Percentiles rank a stretch among this genome's conserved stretches.
phyloP scores from a whole-genome alignment of 139 green algal species.

The Chlamydomonas sphaeroides region DNA sequence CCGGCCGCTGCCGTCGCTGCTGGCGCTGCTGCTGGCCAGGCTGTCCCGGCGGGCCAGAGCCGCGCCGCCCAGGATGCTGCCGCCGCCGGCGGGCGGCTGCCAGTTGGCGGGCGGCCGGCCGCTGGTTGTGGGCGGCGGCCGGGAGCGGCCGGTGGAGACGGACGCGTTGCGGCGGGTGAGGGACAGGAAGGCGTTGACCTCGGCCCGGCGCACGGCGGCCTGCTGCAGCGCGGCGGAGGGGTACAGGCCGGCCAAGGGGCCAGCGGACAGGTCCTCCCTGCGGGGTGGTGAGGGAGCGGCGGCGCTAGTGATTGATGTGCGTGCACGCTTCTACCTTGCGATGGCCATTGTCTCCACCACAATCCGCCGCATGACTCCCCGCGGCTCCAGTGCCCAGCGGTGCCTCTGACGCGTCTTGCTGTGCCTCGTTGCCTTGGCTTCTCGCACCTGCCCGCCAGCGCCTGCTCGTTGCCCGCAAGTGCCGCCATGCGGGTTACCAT shows the following conservation, averaged over 20 bases:
- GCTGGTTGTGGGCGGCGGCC: too few species aligned
- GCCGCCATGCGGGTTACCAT: slow-evolving; percentile 54
- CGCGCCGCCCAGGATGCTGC: too few species aligned
- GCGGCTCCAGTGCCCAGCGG: neutral
- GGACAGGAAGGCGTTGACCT: neutral
- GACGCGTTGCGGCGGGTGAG: neutral
- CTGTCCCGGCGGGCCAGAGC: too few species aligned
- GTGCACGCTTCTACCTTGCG: neutral
- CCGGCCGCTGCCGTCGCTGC: neutral
- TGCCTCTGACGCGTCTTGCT: too few species aligned
- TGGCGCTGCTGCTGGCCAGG: neutral
- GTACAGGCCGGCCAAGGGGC: slow-evolving; percentile 25
- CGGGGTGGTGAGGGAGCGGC: too few species aligned
- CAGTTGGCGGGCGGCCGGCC: too few species aligned
- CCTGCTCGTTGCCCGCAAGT: slow-evolving; percentile 48
- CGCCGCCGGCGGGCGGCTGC: neutral
- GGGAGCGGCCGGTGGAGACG: neutral
- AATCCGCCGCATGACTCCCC: too few species aligned
- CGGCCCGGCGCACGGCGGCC: slow-evolving; percentile 1
- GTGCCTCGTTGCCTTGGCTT: neutral
- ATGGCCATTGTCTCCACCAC: neutral
- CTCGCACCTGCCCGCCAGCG: neutral
- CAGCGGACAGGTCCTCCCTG: too few species aligned
- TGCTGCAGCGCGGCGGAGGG: slow-evolving; percentile 16
- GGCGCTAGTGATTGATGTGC: neutral